phyloP scores from a whole-genome alignment of 768 basidiomycete genomes.

The Flagelloscypha sp. region DNA sequence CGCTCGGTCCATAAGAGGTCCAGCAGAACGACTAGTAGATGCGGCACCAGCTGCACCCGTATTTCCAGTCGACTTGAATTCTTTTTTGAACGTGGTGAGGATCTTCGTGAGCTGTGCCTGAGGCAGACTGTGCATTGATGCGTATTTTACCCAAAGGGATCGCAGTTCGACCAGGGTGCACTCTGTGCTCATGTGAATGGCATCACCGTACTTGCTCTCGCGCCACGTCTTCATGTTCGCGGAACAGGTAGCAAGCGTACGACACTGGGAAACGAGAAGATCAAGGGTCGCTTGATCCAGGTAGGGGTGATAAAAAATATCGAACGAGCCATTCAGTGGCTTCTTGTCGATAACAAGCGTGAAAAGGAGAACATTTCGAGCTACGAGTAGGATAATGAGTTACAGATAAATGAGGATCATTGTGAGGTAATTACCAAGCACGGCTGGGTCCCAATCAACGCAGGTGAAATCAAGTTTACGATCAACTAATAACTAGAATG shows the following conservation, averaged over 20 bases:
- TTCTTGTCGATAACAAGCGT: constrained; percentile 22
- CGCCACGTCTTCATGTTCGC: constrained; percentile 19
- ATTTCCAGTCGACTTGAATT: not conserved
- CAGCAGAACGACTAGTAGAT: constrained; percentile 5
- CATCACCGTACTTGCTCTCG: constrained; percentile 16
- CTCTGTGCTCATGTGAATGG: constrained; percentile 20
- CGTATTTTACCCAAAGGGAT: constrained; percentile 23
- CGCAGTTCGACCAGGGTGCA: constrained; percentile 23
- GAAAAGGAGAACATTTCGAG: constrained; percentile 29
- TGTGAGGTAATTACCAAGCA: constrained; percentile 21
- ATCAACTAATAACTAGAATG: constrained; percentile 2
- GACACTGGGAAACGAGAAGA: constrained; percentile 19
- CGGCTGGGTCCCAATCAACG: constrained; percentile 29
- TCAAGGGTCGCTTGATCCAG: constrained; percentile 19
- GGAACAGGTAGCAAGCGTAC: constrained; percentile 20
- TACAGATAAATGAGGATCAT: not conserved
- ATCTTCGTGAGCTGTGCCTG: constrained; percentile 6
- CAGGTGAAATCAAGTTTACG: constrained; percentile 29
- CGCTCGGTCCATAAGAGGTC: constrained; percentile 3
- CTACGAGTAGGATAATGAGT: constrained; percentile 11
- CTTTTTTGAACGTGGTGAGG: constrained; percentile 2
- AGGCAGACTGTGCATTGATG: constrained; percentile 15
- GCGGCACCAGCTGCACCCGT: no score
- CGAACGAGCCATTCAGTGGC: constrained; percentile 18
- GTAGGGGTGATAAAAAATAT: constrained; percentile 29